Evolutionary conservation across 1,284 basidiomycete genomes (phyloP).

Genomic region (Puccinia horiana): DNA sequence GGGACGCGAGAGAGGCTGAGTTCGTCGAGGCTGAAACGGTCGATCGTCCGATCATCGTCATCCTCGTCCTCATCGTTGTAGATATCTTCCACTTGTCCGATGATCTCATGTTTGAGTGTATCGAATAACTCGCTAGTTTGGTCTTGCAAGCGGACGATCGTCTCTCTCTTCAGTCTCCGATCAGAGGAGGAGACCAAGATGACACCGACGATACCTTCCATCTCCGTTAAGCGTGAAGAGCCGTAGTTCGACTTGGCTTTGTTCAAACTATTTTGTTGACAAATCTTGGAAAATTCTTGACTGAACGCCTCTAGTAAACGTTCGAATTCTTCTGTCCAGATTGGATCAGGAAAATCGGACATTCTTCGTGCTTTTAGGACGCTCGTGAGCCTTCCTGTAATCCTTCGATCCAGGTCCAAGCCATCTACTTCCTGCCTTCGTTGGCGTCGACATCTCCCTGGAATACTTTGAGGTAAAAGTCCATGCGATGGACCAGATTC

Average conservation of each 20-base stretch:
- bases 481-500: slow-evolving; percentile 24
- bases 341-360: slow-evolving; percentile 21
- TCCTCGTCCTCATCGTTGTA: slow-evolving; percentile 35
- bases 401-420: slow-evolving; percentile 12
- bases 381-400: neutral
- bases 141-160: neutral
- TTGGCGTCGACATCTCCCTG: neutral
- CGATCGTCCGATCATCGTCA: slow-evolving; percentile 35
- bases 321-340: slow-evolving; percentile 26
- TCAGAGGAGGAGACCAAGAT: neutral
- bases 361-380: neutral
- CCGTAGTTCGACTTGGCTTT: neutral
- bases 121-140: slow-evolving; percentile 40
- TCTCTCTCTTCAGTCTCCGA: slow-evolving; percentile 33
- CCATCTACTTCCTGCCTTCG: neutral
- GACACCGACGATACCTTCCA: slow-evolving; percentile 33
- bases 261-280: slow-evolving; percentile 35
- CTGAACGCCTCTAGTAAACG: slow-evolving; percentile 19
- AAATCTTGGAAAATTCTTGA: slow-evolving; percentile 36
- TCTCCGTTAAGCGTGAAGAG: neutral
- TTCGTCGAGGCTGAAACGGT: slow-evolving; percentile 15
- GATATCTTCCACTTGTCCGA: slow-evolving; percentile 30
- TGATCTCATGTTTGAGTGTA: slow-evolving; percentile 28
- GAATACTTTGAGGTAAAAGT: slow-evolving; percentile 12
- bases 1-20: slow-evolving; percentile 5